Base-by-base conservation (phyloP, 768 basidiomycete genomes). In the Dioszegia aurantiaca region DNA sequence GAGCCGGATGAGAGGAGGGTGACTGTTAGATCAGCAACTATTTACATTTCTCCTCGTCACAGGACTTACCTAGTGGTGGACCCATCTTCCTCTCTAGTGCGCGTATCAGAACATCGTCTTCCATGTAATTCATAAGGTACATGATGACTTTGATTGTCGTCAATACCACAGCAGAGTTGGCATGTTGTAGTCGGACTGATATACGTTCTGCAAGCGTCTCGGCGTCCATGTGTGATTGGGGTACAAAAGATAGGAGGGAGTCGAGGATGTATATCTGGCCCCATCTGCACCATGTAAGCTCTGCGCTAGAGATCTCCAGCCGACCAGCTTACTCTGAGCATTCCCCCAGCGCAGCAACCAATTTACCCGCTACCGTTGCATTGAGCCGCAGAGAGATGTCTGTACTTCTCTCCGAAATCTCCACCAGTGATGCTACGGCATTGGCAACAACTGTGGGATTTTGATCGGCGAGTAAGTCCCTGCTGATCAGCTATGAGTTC, bases 61-160 rank as follows among this genome's bases (percentile, higher is more conserved):
- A n/a, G n/a, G 75, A 31, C 67, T 64, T 27, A 93, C 94, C 94
- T 76, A 99, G 78, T 23, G 95, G 95, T 12, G 95, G 94, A 0
- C 92, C 92, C 89, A 99, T 94, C 80, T 97, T 97, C 77, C 88
- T 86, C 79, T 95, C 95, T 65, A 95, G 87, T 64, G 86, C 83
- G 58, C 95, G 89, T 46, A 95, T 88, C 46, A 90, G 78, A 40
- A 81, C 83, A 58, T 88, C 84, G 74, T 89, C 87, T 61, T 90
- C 88, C 89, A 98, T 98, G 78, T 99, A 98, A 77, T 98, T 99
- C 94, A 99, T 98, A 59, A 98, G 80, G 72, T 94, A 98, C 19
- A 98, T 80, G 24, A 97, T 81, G 55, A 89, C 86, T 79, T 99
- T 98, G 82, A 98, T 89, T 14, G 92, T 88, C n/a, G 94, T 97